Evolutionary conservation across 768 basidiomycete species (phyloP).

Genomic region (Dendrothele bispora): DNA sequence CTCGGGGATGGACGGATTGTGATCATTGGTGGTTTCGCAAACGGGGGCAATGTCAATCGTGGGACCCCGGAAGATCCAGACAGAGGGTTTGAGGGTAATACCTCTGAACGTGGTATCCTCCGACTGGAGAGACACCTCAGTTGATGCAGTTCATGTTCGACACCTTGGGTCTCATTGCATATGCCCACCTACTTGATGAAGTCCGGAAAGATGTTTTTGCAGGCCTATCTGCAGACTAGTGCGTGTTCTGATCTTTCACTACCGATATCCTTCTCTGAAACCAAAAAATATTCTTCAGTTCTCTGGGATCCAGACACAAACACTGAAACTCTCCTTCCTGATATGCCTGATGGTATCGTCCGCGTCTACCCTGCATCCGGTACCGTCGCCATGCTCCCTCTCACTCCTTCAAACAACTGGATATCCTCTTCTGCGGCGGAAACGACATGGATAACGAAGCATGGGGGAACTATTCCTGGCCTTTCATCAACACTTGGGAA

Average conservation of each 20-base stretch:
- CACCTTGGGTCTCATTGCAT: constrained; percentile 78
- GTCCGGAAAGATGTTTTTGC: constrained; percentile 77
- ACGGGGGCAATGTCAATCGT: constrained; percentile 78
- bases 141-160: constrained; percentile 66
- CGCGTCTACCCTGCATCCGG: constrained; percentile 92
- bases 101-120: constrained; percentile 81
- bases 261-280: constrained; percentile 8
- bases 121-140: constrained; percentile 44
- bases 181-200: constrained; percentile 74
- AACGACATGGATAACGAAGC: constrained; percentile 67
- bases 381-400: constrained; percentile 85
- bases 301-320: constrained; percentile 57
- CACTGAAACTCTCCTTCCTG: constrained; percentile 60
- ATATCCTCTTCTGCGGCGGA: constrained; percentile 89
- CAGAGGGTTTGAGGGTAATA: constrained; percentile 60
- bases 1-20: constrained; percentile 76
- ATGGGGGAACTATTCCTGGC: constrained; percentile 78
- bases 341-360: constrained; percentile 71
- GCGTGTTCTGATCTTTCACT: constrained; percentile 23
- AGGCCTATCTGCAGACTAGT: constrained; percentile 81
- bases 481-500: constrained; percentile 72
- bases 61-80: constrained; percentile 69
- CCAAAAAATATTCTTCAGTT: constrained; percentile 23
- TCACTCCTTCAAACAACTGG: constrained; percentile 91
- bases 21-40: constrained; percentile 79